Evolutionary conservation across 148 eudicot species (phyloP).

Genomic region (Selenicereus undatus): DNA sequence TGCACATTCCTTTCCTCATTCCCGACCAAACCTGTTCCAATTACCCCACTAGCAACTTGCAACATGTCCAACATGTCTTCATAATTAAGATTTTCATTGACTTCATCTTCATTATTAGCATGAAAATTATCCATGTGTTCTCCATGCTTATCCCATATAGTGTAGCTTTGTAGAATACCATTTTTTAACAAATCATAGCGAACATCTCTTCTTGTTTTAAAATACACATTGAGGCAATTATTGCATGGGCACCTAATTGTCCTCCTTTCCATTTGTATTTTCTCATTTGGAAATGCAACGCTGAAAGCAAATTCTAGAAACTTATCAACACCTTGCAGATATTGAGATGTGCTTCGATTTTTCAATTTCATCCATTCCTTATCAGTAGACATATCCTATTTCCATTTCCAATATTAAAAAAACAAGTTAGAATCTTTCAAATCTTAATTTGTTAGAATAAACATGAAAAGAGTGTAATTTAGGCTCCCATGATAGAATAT

Average conservation of each 20-base stretch:
- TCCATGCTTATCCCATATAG: not conserved
- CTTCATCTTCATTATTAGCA: not conserved
- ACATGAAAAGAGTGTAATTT: too few species aligned
- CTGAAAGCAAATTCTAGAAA: too few species aligned
- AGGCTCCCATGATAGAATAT: too few species aligned
- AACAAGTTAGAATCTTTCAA: too few species aligned
- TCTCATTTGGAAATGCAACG: not conserved
- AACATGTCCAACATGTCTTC: not conserved
- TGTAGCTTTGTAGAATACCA: slow-evolving; percentile 7
- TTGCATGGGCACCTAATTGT: not conserved
- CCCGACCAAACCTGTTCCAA: not conserved
- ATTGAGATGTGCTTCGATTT: too few species aligned
- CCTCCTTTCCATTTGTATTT: not conserved
- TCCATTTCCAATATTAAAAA: too few species aligned
- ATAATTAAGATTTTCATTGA: not conserved
- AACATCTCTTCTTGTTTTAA: not conserved
- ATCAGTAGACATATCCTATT: too few species aligned
- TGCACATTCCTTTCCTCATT: not conserved
- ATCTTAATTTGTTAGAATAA: too few species aligned
- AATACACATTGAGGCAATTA: not conserved
- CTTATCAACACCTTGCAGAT: too few species aligned
- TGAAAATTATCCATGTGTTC: not conserved
- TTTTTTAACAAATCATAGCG: not conserved
- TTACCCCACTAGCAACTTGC: not conserved
- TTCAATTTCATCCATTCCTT: too few species aligned